Base-by-base conservation (phyloP, 2,329 filamentous ascomycete species). In the Penicillium sp. region DNA sequence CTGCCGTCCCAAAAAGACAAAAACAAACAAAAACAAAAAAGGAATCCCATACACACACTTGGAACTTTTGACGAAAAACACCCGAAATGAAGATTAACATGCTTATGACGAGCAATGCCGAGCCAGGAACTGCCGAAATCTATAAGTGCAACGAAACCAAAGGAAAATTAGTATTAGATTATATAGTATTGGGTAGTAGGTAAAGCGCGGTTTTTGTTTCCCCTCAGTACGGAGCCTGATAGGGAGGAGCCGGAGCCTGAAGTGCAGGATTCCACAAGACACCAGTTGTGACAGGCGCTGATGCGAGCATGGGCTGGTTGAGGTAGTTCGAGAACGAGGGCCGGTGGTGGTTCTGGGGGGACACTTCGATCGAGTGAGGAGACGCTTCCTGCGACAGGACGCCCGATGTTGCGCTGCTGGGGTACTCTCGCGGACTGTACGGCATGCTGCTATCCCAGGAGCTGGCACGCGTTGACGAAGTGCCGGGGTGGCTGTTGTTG, bases 331-430 rank as follows among this genome's bases (percentile, higher is more conserved):
- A 35, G 26, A 52, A 47, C 4, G 35, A 45, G 20, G 56, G 35
- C 5, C 56, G 51, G 16, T 57, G 49, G 14, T 57, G 50, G 21
- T 52, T 33, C 9, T 45, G 50, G 26, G 40, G 33, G 7, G 43
- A 45, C 8, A 50, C 35, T 3, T 47, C 49, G 16, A 53, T 42
- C 4, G 55, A 47, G 21, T 42, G 50, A 21, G 46, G 51, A 35
- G 56, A 54, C 6, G 56, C 12, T 14, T 53, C 57, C 57, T 20
- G 62, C 55, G 47, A 62, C 58, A 55, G 60, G 28, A 26, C 35
- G 33, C 55, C 61, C 9, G 59, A 57, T 2, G 56, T 26, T 21
- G 56, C 18, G 38, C 56, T 58, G 46, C 56, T 58, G 38, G 46
- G 43, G 20, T 58, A 58, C 9, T 50, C 50, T 43, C 50, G 56